A percentile compares a stretch with the other conserved stretches of the same genome.
Evolutionary conservation across 371 early-diverging fungal species (phyloP).

Genomic region (Coemansia sp.): DNA sequence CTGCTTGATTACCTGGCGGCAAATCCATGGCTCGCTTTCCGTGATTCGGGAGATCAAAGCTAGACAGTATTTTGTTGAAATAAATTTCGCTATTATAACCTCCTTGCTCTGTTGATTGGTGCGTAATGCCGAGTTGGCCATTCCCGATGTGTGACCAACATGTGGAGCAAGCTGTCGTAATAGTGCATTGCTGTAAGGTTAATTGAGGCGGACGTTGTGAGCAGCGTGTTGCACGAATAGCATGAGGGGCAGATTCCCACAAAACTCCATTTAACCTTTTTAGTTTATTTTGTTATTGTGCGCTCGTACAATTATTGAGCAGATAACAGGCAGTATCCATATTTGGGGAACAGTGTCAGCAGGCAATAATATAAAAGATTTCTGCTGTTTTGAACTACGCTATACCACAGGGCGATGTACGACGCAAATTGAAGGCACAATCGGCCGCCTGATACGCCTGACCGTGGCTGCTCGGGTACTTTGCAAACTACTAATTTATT

Average conservation of each 20-base stretch:
- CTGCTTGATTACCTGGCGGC: conserved; percentile 58
- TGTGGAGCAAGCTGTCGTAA: no score
- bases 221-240: background rate
- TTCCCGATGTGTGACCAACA: no score
- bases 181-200: no score
- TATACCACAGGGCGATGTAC: background rate
- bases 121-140: no score
- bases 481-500: background rate
- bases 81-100: no score
- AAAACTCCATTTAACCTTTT: background rate
- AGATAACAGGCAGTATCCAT: background rate
- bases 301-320: background rate
- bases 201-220: background rate
- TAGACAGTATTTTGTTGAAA: background rate
- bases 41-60: background rate
- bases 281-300: background rate
- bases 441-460: background rate
- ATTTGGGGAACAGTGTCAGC: background rate
- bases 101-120: no score
- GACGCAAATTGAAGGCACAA: background rate
- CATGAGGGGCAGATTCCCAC: background rate
- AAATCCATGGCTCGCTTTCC: conserved; percentile 52
- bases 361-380: background rate
- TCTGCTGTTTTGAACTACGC: background rate
- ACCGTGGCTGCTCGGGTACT: background rate